These are phyloP conservation scores for Leccinum proliferum DNA, from an alignment of 1,284 basidiomycete genomes.

Conservation along the genomic window DNA sequence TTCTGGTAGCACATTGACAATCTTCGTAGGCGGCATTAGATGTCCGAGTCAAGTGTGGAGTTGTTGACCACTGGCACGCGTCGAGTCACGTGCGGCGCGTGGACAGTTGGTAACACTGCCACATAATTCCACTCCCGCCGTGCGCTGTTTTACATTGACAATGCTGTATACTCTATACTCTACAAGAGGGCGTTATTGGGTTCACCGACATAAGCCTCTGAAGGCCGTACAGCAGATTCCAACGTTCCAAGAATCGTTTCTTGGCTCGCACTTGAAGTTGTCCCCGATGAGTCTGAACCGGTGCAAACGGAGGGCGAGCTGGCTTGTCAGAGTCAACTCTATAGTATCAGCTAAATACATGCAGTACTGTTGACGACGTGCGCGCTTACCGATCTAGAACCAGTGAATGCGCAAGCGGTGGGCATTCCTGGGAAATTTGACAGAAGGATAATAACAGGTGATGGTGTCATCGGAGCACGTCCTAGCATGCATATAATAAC, in stretches of 20 bases:
- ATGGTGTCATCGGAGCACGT: slow-evolving; percentile 12
- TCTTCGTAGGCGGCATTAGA: slow-evolving; percentile 12
- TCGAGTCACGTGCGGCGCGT: slow-evolving; percentile 6
- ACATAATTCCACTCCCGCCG: not conserved
- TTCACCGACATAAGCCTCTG: slow-evolving; percentile 18
- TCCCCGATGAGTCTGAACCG: slow-evolving; percentile 5
- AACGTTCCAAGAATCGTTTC: slow-evolving; percentile 17
- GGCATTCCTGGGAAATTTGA: slow-evolving; percentile 13
- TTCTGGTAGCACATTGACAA: slow-evolving; percentile 6
- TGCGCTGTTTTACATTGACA: too few species aligned
- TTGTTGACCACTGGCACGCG: too few species aligned
- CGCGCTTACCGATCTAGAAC: not conserved
- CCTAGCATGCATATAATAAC: slow-evolving; percentile 5
- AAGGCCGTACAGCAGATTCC: slow-evolving; percentile 7
- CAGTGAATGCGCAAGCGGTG: slow-evolving; percentile 9
- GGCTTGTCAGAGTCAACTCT: slow-evolving; percentile 3
- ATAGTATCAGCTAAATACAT: not conserved
- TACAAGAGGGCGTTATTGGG: slow-evolving; percentile 13
- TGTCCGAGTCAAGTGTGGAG: too few species aligned
- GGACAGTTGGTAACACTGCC: not conserved
- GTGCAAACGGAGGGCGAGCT: slow-evolving; percentile 14
- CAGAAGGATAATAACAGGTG: slow-evolving; percentile 14
- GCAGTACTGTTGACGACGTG: not conserved
- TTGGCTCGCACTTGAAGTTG: slow-evolving; percentile 9
- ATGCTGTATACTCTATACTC: not conserved